Conservation (phyloP, 345 rosid species). For the Corchorus capsularis region DNA sequence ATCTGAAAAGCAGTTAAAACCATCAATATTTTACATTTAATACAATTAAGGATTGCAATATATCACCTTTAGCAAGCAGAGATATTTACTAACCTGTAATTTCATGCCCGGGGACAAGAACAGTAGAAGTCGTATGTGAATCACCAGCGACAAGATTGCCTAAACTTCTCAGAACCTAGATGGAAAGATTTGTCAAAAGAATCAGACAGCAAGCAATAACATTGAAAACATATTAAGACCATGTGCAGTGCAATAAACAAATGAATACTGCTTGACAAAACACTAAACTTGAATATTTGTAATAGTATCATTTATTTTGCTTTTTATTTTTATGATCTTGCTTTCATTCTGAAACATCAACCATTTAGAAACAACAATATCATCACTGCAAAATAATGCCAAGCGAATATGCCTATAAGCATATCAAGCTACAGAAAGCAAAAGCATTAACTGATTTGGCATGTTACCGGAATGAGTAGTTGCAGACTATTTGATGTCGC, state of each 20-base stretch:
- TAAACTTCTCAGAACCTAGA: conserved; percentile 80
- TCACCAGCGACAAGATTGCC: conserved; percentile 95
- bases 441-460: conserved; percentile 10
- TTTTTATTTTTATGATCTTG: conserved; percentile 4
- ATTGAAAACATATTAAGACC: background rate
- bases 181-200: conserved; percentile 18
- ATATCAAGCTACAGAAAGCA: background rate
- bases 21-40: conserved; percentile 22
- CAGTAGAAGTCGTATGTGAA: conserved; percentile 57
- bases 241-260: conserved; percentile 5
- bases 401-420: background rate
- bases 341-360: conserved; percentile 12
- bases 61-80: conserved; percentile 19
- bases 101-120: conserved; percentile 64
- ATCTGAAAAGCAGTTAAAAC: conserved; percentile 44
- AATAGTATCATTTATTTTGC: background rate
- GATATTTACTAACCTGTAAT: conserved; percentile 56
- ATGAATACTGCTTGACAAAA: background rate
- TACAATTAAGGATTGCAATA: conserved; percentile 15
- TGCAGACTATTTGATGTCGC: conserved; percentile 78
- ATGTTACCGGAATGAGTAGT: conserved; percentile 83
- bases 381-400: background rate
- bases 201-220: conserved; percentile 20
- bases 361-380: background rate
- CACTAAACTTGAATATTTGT: background rate